phyloP scores from a whole-genome alignment of 345 rosid genomes.

The Gossypium rotundifolium region DNA sequence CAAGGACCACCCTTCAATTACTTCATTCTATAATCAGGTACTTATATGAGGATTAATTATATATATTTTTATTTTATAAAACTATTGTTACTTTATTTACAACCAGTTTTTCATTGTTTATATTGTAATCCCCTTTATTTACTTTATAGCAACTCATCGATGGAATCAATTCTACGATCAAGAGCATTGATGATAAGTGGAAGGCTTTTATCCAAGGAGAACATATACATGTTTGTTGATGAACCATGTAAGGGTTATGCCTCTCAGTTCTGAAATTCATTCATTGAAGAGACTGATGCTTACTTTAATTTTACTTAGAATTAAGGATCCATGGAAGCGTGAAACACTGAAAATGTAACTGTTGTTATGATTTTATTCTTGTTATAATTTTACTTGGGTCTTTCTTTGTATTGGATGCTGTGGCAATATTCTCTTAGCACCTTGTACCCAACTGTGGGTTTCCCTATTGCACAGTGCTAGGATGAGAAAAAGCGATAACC shows the following conservation, averaged over 20 bases:
- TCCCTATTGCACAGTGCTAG: background rate
- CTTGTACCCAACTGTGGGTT: background rate
- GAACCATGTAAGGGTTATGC: constrained; percentile 52
- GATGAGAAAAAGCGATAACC: background rate
- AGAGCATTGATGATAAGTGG: constrained; percentile 84
- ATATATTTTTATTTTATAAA: background rate
- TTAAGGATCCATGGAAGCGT: background rate
- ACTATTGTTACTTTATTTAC: background rate
- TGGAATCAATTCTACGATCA: constrained; percentile 51
- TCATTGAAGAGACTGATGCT: constrained; percentile 6
- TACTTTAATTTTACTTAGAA: background rate
- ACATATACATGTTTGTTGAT: constrained; percentile 37
- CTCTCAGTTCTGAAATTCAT: background rate
- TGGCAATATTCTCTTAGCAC: background rate
- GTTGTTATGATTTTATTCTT: background rate
- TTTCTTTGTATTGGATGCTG: background rate
- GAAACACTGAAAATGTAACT: background rate
- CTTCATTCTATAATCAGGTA: constrained; percentile 72
- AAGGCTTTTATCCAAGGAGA: constrained; percentile 68
- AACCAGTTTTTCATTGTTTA: background rate
- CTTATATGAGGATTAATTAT: constrained; percentile 7
- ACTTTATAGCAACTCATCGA: constrained; percentile 42
- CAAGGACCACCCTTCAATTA: constrained; percentile 58
- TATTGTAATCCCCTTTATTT: background rate
- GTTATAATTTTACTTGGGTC: background rate